Conservation (phyloP, 306 rosid genomes). For the Fragaria iinumae region DNA sequence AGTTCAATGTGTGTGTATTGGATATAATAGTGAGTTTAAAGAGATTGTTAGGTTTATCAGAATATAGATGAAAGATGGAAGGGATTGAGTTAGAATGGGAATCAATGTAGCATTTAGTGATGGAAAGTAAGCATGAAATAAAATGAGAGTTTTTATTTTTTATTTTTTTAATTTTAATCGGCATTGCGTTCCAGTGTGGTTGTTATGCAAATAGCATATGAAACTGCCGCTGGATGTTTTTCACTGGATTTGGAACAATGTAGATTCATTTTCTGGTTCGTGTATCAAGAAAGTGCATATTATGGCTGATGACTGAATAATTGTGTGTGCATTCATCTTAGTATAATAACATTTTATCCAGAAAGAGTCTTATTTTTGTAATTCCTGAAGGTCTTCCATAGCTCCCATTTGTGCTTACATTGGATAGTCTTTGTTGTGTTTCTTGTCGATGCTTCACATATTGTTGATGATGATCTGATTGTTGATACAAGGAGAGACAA, state of each 20-base stretch:
- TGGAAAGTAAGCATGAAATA: constrained; percentile 9
- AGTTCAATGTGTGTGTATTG: neutral
- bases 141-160: constrained; percentile 10
- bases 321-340: neutral
- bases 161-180: neutral
- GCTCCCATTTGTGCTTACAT: neutral
- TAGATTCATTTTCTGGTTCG: constrained; percentile 11
- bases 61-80: no score
- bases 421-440: neutral
- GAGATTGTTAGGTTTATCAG: neutral
- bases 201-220: constrained; percentile 2
- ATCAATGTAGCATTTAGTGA: neutral
- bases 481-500: neutral
- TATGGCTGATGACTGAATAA: neutral
- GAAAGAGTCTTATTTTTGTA: neutral
- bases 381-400: constrained; percentile 4
- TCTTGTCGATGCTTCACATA: neutral
- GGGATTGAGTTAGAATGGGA: neutral
- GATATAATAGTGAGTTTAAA: constrained; percentile 3
- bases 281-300: neutral
- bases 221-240: constrained; percentile 19
- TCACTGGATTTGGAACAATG: constrained; percentile 7
- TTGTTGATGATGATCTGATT: constrained; percentile 14
- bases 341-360: neutral
- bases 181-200: neutral